These are phyloP conservation scores for Kandelia obovata DNA, from an alignment of 345 rosid genomes.

Conservation along the genomic window DNA sequence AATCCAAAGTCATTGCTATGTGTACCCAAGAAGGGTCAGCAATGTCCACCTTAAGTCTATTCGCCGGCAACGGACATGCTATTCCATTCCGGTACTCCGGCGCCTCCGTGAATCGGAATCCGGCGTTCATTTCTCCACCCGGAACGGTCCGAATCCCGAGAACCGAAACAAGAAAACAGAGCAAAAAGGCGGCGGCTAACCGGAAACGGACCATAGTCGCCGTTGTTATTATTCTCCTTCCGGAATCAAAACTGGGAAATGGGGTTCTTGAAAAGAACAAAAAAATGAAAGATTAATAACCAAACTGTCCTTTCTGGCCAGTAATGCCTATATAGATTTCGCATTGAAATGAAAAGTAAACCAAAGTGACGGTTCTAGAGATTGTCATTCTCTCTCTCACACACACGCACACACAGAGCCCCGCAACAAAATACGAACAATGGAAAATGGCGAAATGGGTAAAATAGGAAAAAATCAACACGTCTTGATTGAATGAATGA, in stretches of 20 bases:
- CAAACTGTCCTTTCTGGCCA: background rate
- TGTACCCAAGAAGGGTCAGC: slow-evolving; percentile 52
- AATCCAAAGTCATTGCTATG: slow-evolving; percentile 77
- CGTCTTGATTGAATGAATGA: too few species aligned
- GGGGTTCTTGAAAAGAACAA: background rate
- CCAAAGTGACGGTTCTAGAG: too few species aligned
- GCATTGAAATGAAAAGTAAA: too few species aligned
- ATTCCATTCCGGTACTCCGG: slow-evolving; percentile 56
- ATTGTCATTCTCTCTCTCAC: too few species aligned
- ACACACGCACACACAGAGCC: too few species aligned
- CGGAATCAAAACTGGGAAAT: background rate
- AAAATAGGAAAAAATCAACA: background rate
- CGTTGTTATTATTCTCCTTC: background rate
- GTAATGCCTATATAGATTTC: too few species aligned
- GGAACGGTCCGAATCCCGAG: background rate
- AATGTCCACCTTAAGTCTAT: slow-evolving; percentile 12
- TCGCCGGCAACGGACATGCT: slow-evolving; percentile 29
- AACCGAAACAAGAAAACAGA: background rate
- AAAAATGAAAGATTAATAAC: background rate
- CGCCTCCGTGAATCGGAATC: slow-evolving; percentile 46
- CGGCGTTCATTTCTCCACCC: background rate
- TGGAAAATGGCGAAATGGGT: background rate
- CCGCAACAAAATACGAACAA: background rate
- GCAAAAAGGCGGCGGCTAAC: background rate
- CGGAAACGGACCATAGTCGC: background rate